Conservation (phyloP, 495 filamentous ascomycete species). For the Neurospora discreta region DNA sequence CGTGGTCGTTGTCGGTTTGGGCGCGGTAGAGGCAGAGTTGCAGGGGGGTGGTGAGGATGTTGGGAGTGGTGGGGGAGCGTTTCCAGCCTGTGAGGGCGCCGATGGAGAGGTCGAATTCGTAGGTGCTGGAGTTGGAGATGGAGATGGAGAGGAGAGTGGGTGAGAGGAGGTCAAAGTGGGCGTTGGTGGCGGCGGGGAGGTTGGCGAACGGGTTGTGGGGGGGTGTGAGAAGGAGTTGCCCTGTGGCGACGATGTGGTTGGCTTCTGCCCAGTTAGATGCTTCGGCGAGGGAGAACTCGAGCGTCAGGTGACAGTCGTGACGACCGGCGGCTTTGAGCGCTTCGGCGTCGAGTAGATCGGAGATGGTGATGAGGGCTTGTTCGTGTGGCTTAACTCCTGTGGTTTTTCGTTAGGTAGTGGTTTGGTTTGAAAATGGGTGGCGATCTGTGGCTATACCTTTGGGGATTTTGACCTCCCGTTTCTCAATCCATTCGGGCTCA, state of each 20-base stretch:
- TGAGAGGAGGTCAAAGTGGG: background rate
- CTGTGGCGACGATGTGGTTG: conserved; percentile 40
- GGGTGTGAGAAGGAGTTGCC: conserved; percentile 32
- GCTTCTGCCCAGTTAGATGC: conserved; percentile 34
- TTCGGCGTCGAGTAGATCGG: conserved; percentile 5
- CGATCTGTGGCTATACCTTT: conserved; percentile 2
- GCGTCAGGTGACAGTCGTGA: conserved; percentile 30
- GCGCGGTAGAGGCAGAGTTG: conserved; percentile 39
- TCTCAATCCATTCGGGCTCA: conserved; percentile 2
- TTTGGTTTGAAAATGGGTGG: background rate
- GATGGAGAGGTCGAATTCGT: conserved; percentile 31
- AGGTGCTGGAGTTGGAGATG: conserved; percentile 16
- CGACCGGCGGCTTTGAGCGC: background rate
- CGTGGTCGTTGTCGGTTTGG: conserved; percentile 55
- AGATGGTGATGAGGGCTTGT: conserved; percentile 20
- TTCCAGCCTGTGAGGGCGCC: conserved; percentile 31
- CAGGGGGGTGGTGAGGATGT: conserved; percentile 35
- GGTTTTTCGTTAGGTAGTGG: conserved; percentile 13
- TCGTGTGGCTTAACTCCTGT: conserved; percentile 25
- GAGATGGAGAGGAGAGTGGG: conserved; percentile 19
- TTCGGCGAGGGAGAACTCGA: conserved; percentile 31
- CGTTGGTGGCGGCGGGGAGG: background rate
- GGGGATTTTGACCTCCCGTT: conserved; percentile 24
- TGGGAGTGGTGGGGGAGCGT: conserved; percentile 9
- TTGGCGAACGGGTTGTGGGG: conserved; percentile 8